Conservation (phyloP, 805 yeast genomes). For the Metschnikowia picachoensis region DNA sequence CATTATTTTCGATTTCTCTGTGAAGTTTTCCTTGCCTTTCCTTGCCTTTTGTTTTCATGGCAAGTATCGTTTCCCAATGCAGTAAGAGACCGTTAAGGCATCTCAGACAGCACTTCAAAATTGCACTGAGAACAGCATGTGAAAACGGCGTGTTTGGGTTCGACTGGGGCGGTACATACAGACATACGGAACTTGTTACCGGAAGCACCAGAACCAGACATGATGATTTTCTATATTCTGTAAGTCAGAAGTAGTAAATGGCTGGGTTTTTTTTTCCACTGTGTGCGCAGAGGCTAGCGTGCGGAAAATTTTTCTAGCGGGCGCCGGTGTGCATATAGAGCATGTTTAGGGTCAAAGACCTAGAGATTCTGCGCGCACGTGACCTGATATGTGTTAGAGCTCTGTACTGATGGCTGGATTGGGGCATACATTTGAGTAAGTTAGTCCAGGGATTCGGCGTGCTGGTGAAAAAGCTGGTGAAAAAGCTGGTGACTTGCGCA, state of each 20-base stretch:
- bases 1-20: too few relatives aligned
- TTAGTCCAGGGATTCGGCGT: too few relatives aligned
- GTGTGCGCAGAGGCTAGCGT: slow-evolving; percentile 16
- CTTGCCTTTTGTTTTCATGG: too few relatives aligned
- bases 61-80: too few relatives aligned
- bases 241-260: slow-evolving; percentile 16
- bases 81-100: too few relatives aligned
- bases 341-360: slow-evolving; percentile 15
- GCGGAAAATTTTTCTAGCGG: slow-evolving; percentile 21
- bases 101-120: too few relatives aligned
- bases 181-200: slow-evolving; percentile 99
- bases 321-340: slow-evolving; percentile 5
- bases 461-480: too few relatives aligned
- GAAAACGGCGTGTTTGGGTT: neutral
- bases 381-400: neutral
- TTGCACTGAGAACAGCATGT: too few relatives aligned
- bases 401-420: too few relatives aligned
- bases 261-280: slow-evolving; percentile 11
- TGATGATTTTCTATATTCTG: slow-evolving; percentile 36
- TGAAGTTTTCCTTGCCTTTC: too few relatives aligned
- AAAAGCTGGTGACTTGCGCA: too few relatives aligned
- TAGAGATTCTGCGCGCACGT: slow-evolving; percentile 11
- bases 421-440: too few relatives aligned
- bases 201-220: slow-evolving; percentile 94
- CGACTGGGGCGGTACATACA: slow-evolving; percentile 53